phyloP scores from a whole-genome alignment of 768 basidiomycete species.

The Trametes sanguinea region DNA sequence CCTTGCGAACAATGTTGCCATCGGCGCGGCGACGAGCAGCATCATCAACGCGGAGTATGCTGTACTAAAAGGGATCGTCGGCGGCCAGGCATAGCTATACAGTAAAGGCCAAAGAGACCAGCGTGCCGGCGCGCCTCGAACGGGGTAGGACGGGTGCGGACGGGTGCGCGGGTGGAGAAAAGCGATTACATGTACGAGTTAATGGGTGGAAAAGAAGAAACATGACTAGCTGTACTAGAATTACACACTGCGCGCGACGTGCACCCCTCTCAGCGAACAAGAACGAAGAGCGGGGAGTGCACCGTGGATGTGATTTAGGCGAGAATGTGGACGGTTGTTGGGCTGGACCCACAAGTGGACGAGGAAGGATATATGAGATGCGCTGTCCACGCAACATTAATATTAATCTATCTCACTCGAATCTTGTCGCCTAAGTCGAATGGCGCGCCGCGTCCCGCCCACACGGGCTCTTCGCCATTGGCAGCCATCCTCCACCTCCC shows the following conservation, averaged over 20 bases:
- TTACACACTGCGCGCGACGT: no score
- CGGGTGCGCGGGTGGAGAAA: constrained; percentile 8
- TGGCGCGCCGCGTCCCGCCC: neutral
- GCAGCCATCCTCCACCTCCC: neutral
- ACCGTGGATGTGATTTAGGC: neutral
- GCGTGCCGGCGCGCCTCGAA: neutral
- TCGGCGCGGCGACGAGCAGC: constrained; percentile 95
- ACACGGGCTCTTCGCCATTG: constrained; percentile 4
- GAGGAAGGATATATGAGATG: constrained; percentile 21
- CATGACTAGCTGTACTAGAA: constrained; percentile 15
- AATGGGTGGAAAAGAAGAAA: constrained; percentile 18
- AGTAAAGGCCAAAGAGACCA: neutral
- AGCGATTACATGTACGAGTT: constrained; percentile 23
- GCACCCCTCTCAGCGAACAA: no score
- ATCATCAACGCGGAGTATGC: constrained; percentile 98
- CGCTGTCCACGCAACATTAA: constrained; percentile 13
- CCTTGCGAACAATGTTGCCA: constrained; percentile 89
- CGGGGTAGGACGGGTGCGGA: neutral
- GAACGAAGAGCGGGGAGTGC: no score
- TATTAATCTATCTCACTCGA: constrained; percentile 24
- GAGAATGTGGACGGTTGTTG: constrained; percentile 11
- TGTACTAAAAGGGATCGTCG: constrained; percentile 66
- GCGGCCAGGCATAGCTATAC: constrained; percentile 13
- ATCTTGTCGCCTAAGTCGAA: constrained; percentile 19
- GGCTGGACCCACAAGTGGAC: constrained; percentile 23